phyloP scores from a whole-genome alignment of 805 yeast genomes.

The Yarrowia hollandica region DNA sequence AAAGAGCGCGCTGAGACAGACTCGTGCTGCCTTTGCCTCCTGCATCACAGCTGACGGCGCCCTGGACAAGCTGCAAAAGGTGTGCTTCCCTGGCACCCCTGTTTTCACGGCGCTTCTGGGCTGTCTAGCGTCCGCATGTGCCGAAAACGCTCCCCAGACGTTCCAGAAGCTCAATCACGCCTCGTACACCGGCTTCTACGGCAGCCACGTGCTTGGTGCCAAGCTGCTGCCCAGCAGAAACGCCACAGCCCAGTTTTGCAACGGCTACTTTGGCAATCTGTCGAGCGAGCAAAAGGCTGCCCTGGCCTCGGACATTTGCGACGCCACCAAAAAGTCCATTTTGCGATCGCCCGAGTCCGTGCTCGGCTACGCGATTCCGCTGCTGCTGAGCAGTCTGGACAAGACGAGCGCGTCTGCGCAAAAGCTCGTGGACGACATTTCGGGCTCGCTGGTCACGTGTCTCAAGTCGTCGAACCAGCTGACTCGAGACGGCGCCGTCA shows the following conservation, averaged over 20 bases:
- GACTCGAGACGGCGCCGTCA: constrained; percentile 3
- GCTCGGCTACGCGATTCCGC: background rate
- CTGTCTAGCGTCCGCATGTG: constrained; percentile 13
- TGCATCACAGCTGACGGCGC: background rate
- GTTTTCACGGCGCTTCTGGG: background rate
- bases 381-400: background rate
- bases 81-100: background rate
- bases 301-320: background rate
- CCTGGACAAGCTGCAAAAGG: background rate
- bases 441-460: background rate
- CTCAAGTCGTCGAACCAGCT: constrained; percentile 17
- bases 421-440: background rate
- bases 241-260: background rate
- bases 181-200: background rate
- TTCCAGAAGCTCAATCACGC: background rate
- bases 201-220: background rate
- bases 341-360: constrained; percentile 14
- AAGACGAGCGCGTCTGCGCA: background rate
- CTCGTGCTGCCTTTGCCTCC: constrained; percentile 4
- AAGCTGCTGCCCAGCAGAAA: background rate
- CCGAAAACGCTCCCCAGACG: constrained; percentile 17
- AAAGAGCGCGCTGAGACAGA: constrained; percentile 9
- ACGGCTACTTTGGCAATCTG: constrained; percentile 3
- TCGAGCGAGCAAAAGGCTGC: background rate
- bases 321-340: constrained; percentile 16